phyloP scores from a whole-genome alignment of 768 basidiomycete genomes.

The Agaricus blazei region DNA sequence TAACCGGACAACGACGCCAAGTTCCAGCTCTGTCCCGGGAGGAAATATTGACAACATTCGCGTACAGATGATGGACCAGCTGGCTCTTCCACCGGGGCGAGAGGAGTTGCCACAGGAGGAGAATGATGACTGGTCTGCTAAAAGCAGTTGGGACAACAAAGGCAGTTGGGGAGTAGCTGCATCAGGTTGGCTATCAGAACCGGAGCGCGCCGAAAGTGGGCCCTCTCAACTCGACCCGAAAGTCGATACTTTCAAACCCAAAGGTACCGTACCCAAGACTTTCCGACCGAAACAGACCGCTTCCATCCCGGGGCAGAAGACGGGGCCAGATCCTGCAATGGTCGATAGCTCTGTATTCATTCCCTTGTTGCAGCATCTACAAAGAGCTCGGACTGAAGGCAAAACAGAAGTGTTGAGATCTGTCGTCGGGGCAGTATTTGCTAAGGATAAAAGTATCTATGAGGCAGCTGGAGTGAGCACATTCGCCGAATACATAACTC shows the following conservation, averaged over 20 bases:
- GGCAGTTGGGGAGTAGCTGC: background rate
- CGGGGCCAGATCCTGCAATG: background rate
- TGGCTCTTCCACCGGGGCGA: background rate
- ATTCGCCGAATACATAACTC: slow-evolving; percentile 26
- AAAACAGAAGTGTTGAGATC: slow-evolving; percentile 1
- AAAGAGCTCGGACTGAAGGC: slow-evolving; percentile 1
- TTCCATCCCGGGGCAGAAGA: background rate
- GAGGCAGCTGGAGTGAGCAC: slow-evolving; percentile 22
- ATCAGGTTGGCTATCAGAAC: background rate
- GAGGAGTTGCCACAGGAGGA: background rate
- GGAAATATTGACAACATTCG: background rate
- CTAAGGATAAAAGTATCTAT: slow-evolving; percentile 18
- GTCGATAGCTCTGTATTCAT: background rate
- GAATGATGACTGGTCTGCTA: background rate
- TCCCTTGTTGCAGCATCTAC: slow-evolving; percentile 3
- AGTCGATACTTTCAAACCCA: too few relatives aligned
- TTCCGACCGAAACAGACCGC: background rate
- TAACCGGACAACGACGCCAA: background rate
- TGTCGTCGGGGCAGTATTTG: slow-evolving; percentile 1
- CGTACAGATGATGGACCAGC: background rate
- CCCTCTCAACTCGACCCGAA: too few relatives aligned
- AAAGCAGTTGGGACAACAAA: background rate
- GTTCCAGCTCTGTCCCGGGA: background rate
- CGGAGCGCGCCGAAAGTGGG: background rate
- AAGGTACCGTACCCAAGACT: background rate